A percentile compares a stretch with the other conserved stretches of the same genome.
phyloP scores from a whole-genome alignment of 345 rosid species.

The Mangifera indica region DNA sequence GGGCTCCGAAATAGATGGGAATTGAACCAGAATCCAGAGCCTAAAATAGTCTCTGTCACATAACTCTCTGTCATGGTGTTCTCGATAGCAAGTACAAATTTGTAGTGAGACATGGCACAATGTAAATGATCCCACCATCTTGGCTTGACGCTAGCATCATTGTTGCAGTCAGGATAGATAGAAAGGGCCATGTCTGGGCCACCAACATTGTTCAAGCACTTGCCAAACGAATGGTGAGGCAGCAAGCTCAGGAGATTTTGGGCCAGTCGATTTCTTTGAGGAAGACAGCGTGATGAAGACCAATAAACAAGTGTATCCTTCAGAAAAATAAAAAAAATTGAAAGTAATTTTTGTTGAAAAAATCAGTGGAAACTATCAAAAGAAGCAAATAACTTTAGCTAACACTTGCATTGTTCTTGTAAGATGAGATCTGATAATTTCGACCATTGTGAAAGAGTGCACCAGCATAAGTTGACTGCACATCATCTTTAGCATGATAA shows the following conservation, averaged over 20 bases:
- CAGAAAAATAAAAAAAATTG: constrained; percentile 9
- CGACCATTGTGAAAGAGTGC: constrained; percentile 85
- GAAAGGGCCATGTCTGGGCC: no score
- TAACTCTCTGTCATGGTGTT: no score
- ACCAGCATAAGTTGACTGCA: no score
- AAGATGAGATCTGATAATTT: constrained; percentile 65
- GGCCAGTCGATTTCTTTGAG: constrained; percentile 71
- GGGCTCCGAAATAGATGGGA: constrained; percentile 86
- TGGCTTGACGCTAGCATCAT: no score
- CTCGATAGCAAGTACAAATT: no score
- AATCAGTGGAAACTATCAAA: neutral
- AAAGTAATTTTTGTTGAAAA: neutral
- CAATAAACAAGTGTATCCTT: constrained; percentile 81
- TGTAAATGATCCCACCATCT: no score
- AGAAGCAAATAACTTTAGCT: constrained; percentile 2
- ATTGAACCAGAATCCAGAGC: constrained; percentile 85
- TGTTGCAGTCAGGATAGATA: no score
- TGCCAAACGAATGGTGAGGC: constrained; percentile 90
- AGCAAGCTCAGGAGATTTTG: constrained; percentile 57
- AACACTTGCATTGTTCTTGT: constrained; percentile 61
- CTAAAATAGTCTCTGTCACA: constrained; percentile 87
- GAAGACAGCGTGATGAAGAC: constrained; percentile 92
- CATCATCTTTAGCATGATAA: constrained; percentile 85
- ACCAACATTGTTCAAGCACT: constrained; percentile 94
- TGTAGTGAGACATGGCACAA: no score